Conservation (phyloP, 2,329 filamentous ascomycete species). For the Gaeumannomyces sp. region DNA sequence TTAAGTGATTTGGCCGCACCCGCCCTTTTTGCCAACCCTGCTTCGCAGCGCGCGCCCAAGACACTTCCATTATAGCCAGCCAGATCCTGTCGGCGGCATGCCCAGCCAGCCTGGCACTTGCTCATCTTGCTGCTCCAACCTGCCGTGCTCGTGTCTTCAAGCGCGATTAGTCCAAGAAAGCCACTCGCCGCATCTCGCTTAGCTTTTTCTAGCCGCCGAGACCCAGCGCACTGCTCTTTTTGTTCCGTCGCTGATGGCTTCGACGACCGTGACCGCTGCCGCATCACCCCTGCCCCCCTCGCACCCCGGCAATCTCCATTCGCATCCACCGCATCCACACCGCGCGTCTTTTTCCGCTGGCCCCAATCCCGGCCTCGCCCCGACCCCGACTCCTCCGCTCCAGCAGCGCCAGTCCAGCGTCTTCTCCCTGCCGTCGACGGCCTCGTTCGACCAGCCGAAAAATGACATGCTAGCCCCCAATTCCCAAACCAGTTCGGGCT, state of each 20-base stretch:
- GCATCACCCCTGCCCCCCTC: conserved; percentile 7
- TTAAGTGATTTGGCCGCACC: conserved; percentile 18
- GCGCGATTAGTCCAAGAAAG: too few species aligned
- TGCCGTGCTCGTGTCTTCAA: too few species aligned
- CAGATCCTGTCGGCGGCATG: background rate
- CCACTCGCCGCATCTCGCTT: too few species aligned
- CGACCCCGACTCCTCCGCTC: conserved; percentile 11
- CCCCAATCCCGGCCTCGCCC: conserved; percentile 12
- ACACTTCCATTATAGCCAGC: background rate
- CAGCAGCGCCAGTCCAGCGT: conserved; percentile 8
- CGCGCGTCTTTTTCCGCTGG: conserved; percentile 21
- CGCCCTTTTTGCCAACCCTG: background rate
- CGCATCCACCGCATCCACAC: conserved; percentile 16
- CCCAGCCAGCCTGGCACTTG: background rate
- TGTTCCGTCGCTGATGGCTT: conserved; percentile 27
- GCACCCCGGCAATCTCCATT: conserved; percentile 6
- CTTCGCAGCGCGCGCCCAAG: background rate
- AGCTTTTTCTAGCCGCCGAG: background rate
- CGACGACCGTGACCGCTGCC: conserved; percentile 28
- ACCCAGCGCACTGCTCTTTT: background rate
- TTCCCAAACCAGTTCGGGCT: conserved; percentile 19
- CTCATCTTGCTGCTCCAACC: background rate
- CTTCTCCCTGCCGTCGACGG: conserved; percentile 12
- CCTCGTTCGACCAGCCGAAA: conserved; percentile 15
- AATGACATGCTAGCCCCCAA: conserved; percentile 9